phyloP scores from a whole-genome alignment of 2,329 filamentous ascomycete genomes.

The Claviceps sp. region DNA sequence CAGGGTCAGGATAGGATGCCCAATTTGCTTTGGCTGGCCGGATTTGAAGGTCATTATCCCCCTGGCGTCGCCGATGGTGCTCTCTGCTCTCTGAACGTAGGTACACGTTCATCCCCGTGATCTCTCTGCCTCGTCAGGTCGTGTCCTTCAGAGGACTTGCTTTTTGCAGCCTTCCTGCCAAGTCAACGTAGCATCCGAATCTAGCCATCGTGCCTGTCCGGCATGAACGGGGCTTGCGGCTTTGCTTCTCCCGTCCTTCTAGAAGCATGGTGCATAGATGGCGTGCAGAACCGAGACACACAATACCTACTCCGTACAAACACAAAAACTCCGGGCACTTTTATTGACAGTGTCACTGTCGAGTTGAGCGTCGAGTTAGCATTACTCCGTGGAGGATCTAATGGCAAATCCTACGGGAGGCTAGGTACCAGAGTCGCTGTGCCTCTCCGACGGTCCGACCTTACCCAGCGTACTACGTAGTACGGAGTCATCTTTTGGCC shows the following conservation, averaged over 20 bases:
- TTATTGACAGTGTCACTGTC: not conserved
- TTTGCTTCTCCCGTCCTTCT: slow-evolving; percentile 19
- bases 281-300: not conserved
- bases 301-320: no score
- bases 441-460: not conserved
- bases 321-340: not conserved
- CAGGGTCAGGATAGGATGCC: not conserved
- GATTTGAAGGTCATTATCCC: not conserved
- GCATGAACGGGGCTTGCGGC: not conserved
- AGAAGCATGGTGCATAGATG: slow-evolving; percentile 10
- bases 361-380: not conserved
- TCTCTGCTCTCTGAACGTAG: no score
- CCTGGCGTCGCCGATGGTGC: slow-evolving; percentile 7
- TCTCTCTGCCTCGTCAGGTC: no score
- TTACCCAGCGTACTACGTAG: not conserved
- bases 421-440: not conserved
- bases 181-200: no score
- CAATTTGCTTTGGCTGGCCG: not conserved
- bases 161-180: no score
- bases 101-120: no score
- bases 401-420: not conserved
- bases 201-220: not conserved
- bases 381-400: not conserved
- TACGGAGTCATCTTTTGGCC: not conserved
- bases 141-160: no score